These are phyloP conservation scores for Naganishia kalamii DNA, from an alignment of 768 basidiomycete species.

Conservation along the genomic window DNA sequence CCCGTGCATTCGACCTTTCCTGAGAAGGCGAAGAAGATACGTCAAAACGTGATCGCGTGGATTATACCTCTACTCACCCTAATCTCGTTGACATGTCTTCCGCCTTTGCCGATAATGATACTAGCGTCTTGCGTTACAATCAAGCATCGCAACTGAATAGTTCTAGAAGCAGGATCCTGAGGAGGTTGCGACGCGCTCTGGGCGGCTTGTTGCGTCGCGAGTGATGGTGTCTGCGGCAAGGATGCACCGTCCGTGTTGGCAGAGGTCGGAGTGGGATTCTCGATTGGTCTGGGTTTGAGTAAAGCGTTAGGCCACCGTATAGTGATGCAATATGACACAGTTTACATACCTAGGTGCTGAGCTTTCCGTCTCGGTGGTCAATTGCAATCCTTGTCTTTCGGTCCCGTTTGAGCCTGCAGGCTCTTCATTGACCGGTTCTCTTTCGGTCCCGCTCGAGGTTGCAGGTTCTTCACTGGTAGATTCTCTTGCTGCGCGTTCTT, in stretches of 20 bases:
- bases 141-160: slow-evolving; percentile 91
- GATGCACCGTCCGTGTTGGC: slow-evolving; percentile 13
- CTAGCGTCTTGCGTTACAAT: slow-evolving; percentile 99
- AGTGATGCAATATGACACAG: background rate
- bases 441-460: too few species aligned
- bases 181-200: slow-evolving; percentile 30
- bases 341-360: background rate
- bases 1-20: slow-evolving; percentile 82
- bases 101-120: slow-evolving; percentile 95
- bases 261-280: slow-evolving; percentile 6
- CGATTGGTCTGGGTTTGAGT: background rate
- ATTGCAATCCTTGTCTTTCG: too few species aligned
- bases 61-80: slow-evolving; percentile 54
- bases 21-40: slow-evolving; percentile 17
- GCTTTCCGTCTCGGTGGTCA: background rate
- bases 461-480: background rate
- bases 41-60: background rate
- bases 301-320: too few species aligned
- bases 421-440: too few species aligned
- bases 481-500: background rate
- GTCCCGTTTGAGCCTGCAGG: too few species aligned
- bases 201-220: slow-evolving; percentile 20
- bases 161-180: slow-evolving; percentile 52
- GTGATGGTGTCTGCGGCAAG: slow-evolving; percentile 15
- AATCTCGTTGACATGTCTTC: slow-evolving; percentile 96